Conservation (phyloP, 345 rosid genomes). For the Populus simonii region DNA sequence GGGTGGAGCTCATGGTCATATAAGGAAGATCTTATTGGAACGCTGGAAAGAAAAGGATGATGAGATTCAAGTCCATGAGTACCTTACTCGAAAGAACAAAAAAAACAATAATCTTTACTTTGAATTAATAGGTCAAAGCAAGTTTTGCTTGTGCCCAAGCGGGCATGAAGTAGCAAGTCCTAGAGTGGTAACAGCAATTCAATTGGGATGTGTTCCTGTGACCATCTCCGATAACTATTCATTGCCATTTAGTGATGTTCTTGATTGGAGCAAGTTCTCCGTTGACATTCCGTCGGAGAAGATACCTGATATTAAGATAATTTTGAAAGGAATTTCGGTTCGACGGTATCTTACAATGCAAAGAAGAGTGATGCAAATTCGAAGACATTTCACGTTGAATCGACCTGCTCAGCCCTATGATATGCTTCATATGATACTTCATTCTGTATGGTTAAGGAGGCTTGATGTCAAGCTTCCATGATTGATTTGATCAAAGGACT, state of each 20-base stretch:
- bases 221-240: slow-evolving; percentile 44
- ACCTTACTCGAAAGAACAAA: slow-evolving; percentile 32
- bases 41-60: slow-evolving; percentile 68
- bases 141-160: slow-evolving; percentile 62
- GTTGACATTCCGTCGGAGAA: slow-evolving; percentile 35
- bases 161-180: slow-evolving; percentile 77
- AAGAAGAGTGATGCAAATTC: slow-evolving; percentile 39
- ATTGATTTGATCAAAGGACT: not conserved
- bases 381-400: slow-evolving; percentile 48
- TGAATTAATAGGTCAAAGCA: slow-evolving; percentile 40
- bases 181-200: slow-evolving; percentile 46
- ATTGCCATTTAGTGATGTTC: slow-evolving; percentile 59
- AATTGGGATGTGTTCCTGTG: slow-evolving; percentile 57
- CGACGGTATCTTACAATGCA: slow-evolving; percentile 36
- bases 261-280: slow-evolving; percentile 53
- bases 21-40: slow-evolving; percentile 39
- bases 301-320: slow-evolving; percentile 47
- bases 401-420: slow-evolving; percentile 63
- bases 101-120: slow-evolving; percentile 26
- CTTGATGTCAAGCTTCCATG: slow-evolving; percentile 42
- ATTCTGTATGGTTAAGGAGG: slow-evolving; percentile 68
- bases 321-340: slow-evolving; percentile 32
- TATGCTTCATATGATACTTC: slow-evolving; percentile 60
- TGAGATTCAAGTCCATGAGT: slow-evolving; percentile 47
- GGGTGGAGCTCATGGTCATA: slow-evolving; percentile 58